A percentile compares a stretch with the other conserved stretches of the same genome.
Conservation (phyloP, 768 basidiomycete genomes). For the Coprinopsis marcescibilis region DNA sequence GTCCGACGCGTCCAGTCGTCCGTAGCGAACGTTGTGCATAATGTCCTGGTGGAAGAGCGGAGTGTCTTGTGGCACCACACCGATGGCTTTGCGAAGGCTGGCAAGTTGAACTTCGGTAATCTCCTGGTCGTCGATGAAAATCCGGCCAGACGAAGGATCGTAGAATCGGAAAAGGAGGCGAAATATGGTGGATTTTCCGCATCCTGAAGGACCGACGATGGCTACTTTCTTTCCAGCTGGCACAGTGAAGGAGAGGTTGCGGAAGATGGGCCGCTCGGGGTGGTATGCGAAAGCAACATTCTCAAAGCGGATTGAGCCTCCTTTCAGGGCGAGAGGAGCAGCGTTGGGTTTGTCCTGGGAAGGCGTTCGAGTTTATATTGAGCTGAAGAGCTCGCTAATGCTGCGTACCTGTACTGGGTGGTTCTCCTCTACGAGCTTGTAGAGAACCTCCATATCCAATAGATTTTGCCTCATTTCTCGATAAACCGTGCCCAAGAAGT, state of each 20-base stretch:
- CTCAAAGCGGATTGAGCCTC: constrained; percentile 89
- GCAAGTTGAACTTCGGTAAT: constrained; percentile 66
- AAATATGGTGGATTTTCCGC: constrained; percentile 96
- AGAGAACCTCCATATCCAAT: constrained; percentile 94
- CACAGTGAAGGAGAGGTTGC: constrained; percentile 78
- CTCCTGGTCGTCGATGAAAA: constrained; percentile 85
- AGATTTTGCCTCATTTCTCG: constrained; percentile 94
- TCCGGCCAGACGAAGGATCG: constrained; percentile 73
- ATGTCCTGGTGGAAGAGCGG: constrained; percentile 96
- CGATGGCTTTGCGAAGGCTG: constrained; percentile 69
- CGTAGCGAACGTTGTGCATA: constrained; percentile 94
- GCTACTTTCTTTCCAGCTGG: constrained; percentile 97
- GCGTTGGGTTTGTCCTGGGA: constrained; percentile 66
- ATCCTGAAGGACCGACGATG: constrained; percentile 94
- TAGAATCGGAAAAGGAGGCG: constrained; percentile 94
- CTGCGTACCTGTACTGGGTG: constrained; percentile 53
- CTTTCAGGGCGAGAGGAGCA: constrained; percentile 59
- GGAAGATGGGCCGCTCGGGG: constrained; percentile 88
- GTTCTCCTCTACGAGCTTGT: constrained; percentile 83
- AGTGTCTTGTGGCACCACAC: constrained; percentile 97
- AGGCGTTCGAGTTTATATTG: background rate
- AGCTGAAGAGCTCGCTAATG: background rate
- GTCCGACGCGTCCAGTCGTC: constrained; percentile 79
- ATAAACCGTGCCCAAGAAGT: constrained; percentile 96
- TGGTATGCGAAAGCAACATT: constrained; percentile 92